Base-by-base conservation (phyloP, 495 filamentous ascomycete species). In the Astrothelium subdiscretum region DNA sequence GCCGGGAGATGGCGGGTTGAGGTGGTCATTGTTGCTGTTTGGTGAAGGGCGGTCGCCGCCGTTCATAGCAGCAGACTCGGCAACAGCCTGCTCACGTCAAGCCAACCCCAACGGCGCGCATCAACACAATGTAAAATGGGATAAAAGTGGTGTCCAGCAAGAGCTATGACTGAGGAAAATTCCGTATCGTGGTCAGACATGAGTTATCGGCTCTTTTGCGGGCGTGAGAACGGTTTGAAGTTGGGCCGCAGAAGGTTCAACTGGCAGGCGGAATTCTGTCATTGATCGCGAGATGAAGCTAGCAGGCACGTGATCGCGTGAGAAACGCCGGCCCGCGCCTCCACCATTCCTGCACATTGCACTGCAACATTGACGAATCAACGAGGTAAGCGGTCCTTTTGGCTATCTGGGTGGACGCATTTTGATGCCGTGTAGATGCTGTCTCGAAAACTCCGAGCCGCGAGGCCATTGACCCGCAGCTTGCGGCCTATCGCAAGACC, bases 131-230 rank as follows among this genome's bases (percentile, higher is more conserved):
- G 82, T 87, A 73, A 79, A 82, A 75, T 69, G 70, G 60, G 69
- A 69, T 74, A 72, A 87, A 84, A 82, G 75, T 71, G 77, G 78
- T 77, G 83, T 91, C 87, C 83, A 79, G 73, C 69, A 77, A 84
- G 80, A 78, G 81, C 73, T 78, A 72, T 66, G 68, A 71, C 68
- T 74, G 75, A 75, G 75, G 72, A 63, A 67, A 83, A 71, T 76
- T 69, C 74, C 66, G 71, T 82, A 73, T 66, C 72, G 73, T 81
- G 89, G 79, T 77, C 75, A 82, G 81, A 82, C 57, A 58, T 60
- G 20, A 59, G 80, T 79, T 77, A 75, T 78, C 74, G 67, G 63
- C 62, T 69, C 31, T 38, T 70, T 62, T 65, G 66, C 63, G 63
- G 66, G 27, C 29, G 59, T 61, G 61, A 63, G 65, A 57, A 63